Evolutionary conservation across 2,329 filamentous ascomycete genomes (phyloP), one percentile per base, ranked within the genome.

Genomic region (Ascochyta koolunga): DNA sequence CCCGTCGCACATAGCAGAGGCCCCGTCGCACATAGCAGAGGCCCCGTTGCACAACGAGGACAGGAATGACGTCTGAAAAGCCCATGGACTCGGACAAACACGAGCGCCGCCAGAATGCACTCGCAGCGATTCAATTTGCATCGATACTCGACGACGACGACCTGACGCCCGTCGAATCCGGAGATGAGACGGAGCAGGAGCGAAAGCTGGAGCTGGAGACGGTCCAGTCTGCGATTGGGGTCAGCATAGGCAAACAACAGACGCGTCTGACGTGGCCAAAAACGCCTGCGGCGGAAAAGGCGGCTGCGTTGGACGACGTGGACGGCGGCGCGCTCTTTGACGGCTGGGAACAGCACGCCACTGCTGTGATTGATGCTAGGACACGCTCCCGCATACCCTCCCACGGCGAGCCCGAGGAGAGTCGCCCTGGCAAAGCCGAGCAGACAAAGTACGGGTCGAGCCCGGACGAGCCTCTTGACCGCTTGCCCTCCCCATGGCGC

Each of bases 261-360:
- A 83, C 79, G 43, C 79, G 81, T 37, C 75, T 86, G 67, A 82
- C 78, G 31, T 83, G 83, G 16, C 80, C 83, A 9, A 77, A 78
- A 36, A 86, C 83, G 4, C 83, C 84, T 1, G 82, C 81, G 9
- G 80, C 80, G 18, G 84, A 86, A 65, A 87, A 86, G 67, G 80
- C 77, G n/a, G 80, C 82, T 2, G 80, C 79, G 2, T 72, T 87
- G 61, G 81, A 83, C 55, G 73, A 77, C 29, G 59, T 65, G 15
- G 70, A 72, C 18, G 74, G 74, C 27, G 79, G 78, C 4, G 77
- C 70, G 15, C 80, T 83, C 60, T 84, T 85, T 56, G 75, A 76
- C 2, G 67, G 74, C 33, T 74, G 73, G 45, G 71, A 78, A 43
- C 59, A 65, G 10, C 42, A 41, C 16, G 46, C 45, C 10, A 51